Evolutionary conservation across 306 rosid species (phyloP), one percentile per base, ranked within the genome.

Genomic region (Vigna hirtella): DNA sequence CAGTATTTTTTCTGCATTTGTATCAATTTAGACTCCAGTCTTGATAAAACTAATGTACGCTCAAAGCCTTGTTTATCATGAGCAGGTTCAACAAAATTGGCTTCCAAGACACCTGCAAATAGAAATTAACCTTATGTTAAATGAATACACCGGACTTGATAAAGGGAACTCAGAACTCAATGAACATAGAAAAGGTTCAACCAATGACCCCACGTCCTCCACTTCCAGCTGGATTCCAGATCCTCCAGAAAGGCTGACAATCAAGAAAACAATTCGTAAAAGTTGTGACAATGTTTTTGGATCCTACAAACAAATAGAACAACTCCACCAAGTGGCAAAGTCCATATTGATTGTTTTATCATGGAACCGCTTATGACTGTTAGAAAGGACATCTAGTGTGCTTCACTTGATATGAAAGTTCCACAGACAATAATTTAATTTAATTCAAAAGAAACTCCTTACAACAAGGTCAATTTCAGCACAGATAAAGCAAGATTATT

Each of bases 51-150:
- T 58, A 87, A 87, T 47, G 99, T 96, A 22, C 99, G 97, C 91
- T 96, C 99, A 90, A 96, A 96, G 55, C 99, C 98, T 82, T 93
- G 99, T 87, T 96, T 96, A 83, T 96, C 98, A 79, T 96, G 99
- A 52, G 99, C 99, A 20, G 99, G 99, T 84, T 93, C 99, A 75
- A 96, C 98, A 82, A 96, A 96, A 83, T 93, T 96, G 42, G 99
- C 99, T 91, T 96, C 99, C 86, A 96, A 82, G 2, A 96, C 93
- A 69, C 99, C 99, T 96, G 86, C 73, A 56, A 62, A 79, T 55
- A 77, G 20, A 81, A 77, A 78, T 51, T 67, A 71, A 57, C 49
- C 43, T 71, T 52, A 70, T 81, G 32, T 79, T 68, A 77, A 58
- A 48, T 70, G 62, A 74, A 47, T 56, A 52, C 9, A 40, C 36